These are phyloP conservation scores for Penicillium olsonii DNA, from an alignment of 2,329 filamentous ascomycete species.

Conservation along the genomic window DNA sequence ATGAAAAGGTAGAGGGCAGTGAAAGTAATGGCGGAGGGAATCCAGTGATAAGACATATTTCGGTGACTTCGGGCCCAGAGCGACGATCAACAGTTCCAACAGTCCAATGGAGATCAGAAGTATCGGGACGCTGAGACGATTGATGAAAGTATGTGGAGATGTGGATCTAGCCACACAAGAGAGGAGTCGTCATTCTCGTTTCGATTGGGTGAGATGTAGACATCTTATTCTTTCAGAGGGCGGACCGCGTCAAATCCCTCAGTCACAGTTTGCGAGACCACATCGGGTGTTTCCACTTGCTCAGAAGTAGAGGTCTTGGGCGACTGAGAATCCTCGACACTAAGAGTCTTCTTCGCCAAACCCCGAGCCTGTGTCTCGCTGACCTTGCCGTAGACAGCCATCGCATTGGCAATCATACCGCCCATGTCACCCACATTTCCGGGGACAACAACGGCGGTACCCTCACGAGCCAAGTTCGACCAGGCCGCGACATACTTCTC, in stretches of 20 bases:
- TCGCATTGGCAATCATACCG: constrained; percentile 92
- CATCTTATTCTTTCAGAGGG: constrained; percentile 31
- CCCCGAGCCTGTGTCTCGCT: constrained; percentile 73
- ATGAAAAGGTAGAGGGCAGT: background rate
- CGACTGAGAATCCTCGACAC: constrained; percentile 22
- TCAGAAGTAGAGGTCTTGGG: constrained; percentile 12
- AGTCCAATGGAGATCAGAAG: background rate
- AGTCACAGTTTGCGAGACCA: constrained; percentile 52
- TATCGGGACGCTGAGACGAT: background rate
- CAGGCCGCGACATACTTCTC: constrained; percentile 99
- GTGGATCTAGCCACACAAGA: constrained; percentile 7
- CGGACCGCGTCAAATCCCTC: constrained; percentile 50
- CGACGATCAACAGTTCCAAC: constrained; percentile 2
- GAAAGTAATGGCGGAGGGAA: background rate
- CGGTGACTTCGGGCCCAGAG: background rate
- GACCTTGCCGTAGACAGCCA: constrained; percentile 94
- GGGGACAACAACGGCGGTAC: constrained; percentile 91
- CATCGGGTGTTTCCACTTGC: constrained; percentile 28
- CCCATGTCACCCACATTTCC: constrained; percentile 96
- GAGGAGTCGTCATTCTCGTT: constrained; percentile 13
- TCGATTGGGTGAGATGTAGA: constrained; percentile 4
- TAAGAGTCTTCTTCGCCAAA: constrained; percentile 49
- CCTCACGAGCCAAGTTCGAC: constrained; percentile 86
- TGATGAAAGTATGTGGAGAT: background rate
- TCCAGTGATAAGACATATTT: background rate